A percentile compares a stretch with the other conserved stretches of the same genome.
These are phyloP conservation scores for Ogataea corticis DNA, from an alignment of 805 yeast species.

Conservation along the genomic window DNA sequence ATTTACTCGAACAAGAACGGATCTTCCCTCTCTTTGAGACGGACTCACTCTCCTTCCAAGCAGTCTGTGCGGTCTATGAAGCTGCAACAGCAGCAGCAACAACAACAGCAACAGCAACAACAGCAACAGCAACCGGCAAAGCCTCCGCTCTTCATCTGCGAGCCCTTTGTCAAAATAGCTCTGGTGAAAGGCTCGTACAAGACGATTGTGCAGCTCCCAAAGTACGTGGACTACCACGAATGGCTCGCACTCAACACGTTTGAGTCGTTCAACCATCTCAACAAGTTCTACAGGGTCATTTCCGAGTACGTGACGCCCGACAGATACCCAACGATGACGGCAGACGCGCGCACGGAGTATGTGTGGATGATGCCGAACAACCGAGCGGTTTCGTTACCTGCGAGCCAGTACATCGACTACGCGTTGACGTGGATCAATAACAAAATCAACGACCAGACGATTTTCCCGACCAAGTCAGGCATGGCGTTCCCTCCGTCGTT, in stretches of 20 bases:
- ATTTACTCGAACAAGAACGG: conserved; percentile 43
- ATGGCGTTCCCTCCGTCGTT: conserved; percentile 88
- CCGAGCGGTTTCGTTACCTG: conserved; percentile 84
- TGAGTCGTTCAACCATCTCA: conserved; percentile 82
- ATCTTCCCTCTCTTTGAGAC: conserved; percentile 48
- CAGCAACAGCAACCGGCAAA: conserved; percentile 21
- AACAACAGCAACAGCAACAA: conserved; percentile 31
- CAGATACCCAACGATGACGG: conserved; percentile 90
- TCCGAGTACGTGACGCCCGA: conserved; percentile 90
- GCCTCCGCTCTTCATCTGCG: conserved; percentile 75
- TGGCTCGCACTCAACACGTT: conserved; percentile 95
- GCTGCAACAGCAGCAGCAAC: conserved; percentile 18
- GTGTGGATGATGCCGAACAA: conserved; percentile 76
- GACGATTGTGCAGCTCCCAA: conserved; percentile 92
- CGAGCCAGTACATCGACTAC: conserved; percentile 87
- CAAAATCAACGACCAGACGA: conserved; percentile 83
- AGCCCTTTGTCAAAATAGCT: conserved; percentile 92
- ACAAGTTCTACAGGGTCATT: conserved; percentile 87
- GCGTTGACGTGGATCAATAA: conserved; percentile 88
- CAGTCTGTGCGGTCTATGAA: conserved; percentile 41
- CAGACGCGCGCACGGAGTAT: conserved; percentile 90
- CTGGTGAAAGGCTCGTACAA: conserved; percentile 95
- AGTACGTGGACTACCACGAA: conserved; percentile 90
- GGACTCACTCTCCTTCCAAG: conserved; percentile 46
- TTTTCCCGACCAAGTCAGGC: conserved; percentile 91